Conservation (phyloP, 768 basidiomycete genomes). For the Mycena sanguinolenta region DNA sequence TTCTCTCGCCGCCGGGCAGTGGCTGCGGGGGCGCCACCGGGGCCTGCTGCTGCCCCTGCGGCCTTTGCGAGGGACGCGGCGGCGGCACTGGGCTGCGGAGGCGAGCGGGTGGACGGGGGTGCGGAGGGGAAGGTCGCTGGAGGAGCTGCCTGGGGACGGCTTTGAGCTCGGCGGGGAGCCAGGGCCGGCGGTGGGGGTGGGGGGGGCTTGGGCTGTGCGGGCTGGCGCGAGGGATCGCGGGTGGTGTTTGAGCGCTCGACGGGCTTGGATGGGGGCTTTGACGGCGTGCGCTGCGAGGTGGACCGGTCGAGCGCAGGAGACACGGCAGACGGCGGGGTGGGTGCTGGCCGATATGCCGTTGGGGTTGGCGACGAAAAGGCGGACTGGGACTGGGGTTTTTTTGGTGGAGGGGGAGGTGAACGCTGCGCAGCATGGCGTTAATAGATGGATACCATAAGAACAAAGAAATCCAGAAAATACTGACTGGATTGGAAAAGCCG, state of each 20-base stretch:
- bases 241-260: constrained; percentile 80
- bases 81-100: constrained; percentile 68
- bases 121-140: constrained; percentile 67
- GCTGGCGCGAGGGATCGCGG: constrained; percentile 55
- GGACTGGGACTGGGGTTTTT: constrained; percentile 47
- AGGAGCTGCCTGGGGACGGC: constrained; percentile 70
- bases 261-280: constrained; percentile 61
- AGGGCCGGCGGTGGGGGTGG: constrained; percentile 39
- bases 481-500: constrained; percentile 68
- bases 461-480: constrained; percentile 47
- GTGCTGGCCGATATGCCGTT: constrained; percentile 79
- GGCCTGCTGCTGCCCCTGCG: constrained; percentile 31
- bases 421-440: constrained; percentile 53
- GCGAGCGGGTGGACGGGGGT: constrained; percentile 20
- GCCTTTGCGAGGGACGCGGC: constrained; percentile 76
- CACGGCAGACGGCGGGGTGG: constrained; percentile 75
- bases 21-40: constrained; percentile 67
- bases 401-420: constrained; percentile 65
- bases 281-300: constrained; percentile 84
- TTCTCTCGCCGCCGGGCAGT: constrained; percentile 91
- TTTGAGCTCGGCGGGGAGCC: constrained; percentile 52
- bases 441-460: constrained; percentile 25
- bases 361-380: constrained; percentile 51
- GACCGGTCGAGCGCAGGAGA: constrained; percentile 87
- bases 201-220: constrained; percentile 45